Percentiles rank a stretch among this genome's conserved stretches.
Conservation (phyloP, 2,329 filamentous ascomycete species). For the Colletotrichum sp. region DNA sequence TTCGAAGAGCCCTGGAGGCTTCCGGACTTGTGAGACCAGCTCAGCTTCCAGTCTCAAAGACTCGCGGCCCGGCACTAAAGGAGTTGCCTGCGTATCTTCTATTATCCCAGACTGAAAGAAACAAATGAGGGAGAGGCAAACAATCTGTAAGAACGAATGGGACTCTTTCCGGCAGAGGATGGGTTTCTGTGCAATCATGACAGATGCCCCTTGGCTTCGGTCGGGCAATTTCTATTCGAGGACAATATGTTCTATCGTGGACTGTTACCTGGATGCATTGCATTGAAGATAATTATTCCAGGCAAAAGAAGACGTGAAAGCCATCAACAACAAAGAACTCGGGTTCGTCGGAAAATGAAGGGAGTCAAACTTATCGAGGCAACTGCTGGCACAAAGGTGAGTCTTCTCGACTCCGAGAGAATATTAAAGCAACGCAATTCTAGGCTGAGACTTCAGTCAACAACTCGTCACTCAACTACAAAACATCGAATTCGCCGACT, state of each 20-base stretch:
- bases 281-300: background rate
- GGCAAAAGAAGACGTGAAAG: background rate
- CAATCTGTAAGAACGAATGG: background rate
- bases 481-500: background rate
- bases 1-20: background rate
- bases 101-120: fast-evolving
- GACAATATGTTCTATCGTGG: background rate
- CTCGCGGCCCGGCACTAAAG: background rate
- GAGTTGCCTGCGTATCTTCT: fast-evolving
- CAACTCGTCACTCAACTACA: background rate
- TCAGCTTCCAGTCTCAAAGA: background rate
- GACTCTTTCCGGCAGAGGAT: background rate
- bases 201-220: background rate
- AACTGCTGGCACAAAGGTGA: background rate
- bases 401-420: background rate
- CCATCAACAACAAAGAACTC: background rate
- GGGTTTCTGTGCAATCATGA: background rate
- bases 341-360: background rate
- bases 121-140: background rate
- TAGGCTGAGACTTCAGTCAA: background rate
- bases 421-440: background rate
- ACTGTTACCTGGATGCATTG: background rate
- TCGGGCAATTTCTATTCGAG: background rate
- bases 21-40: background rate
- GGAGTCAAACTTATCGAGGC: background rate